phyloP scores from a whole-genome alignment of 129 eudicot genomes.

The Pulicaria dysenterica region DNA sequence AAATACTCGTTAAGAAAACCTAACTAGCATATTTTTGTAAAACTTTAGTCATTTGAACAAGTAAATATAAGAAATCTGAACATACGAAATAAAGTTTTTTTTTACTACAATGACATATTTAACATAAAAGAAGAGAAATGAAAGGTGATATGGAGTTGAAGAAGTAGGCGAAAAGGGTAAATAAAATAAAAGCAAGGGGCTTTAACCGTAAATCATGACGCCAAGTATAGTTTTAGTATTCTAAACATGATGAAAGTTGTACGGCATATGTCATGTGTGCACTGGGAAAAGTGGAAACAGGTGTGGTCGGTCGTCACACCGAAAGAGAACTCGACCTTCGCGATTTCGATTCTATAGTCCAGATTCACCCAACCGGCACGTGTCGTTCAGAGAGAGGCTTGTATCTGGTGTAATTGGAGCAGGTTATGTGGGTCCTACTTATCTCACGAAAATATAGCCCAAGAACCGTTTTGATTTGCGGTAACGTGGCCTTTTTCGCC shows the following conservation, averaged over 20 bases:
- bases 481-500: slow-evolving; percentile 16
- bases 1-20: no score
- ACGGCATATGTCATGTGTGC: no score
- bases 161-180: neutral
- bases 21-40: no score
- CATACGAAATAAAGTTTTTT: neutral
- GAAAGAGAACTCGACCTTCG: slow-evolving; percentile 11
- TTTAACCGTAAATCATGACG: neutral
- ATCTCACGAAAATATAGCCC: slow-evolving; percentile 9
- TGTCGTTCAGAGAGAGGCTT: neutral
- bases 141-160: neutral
- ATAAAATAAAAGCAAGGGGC: neutral
- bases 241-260: no score
- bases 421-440: slow-evolving; percentile 26
- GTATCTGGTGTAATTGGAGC: neutral
- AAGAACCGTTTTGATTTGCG: slow-evolving; percentile 8
- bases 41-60: no score
- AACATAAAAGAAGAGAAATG: neutral
- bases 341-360: neutral
- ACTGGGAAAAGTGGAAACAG: neutral
- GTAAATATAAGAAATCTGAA: no score
- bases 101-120: neutral
- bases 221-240: neutral
- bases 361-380: neutral
- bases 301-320: slow-evolving; percentile 36